Conservation (phyloP, 768 basidiomycete species). For the Agaricus subrufescens region DNA sequence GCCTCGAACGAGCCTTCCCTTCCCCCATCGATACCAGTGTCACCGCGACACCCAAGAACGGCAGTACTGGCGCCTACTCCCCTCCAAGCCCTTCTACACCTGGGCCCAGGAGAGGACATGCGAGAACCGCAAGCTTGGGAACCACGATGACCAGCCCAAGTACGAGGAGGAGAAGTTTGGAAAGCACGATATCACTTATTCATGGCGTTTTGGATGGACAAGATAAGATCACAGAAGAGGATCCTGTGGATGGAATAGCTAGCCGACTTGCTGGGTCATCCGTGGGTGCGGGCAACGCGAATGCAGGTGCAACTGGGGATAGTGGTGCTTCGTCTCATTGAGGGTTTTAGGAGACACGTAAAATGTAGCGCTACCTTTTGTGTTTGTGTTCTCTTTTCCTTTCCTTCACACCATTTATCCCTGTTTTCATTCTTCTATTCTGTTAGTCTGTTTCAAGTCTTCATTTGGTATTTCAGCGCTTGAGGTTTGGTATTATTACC, state of each 20-base stretch:
- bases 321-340: not conserved
- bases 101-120: conserved; percentile 68
- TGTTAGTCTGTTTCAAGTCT: not conserved
- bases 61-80: conserved; percentile 23
- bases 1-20: conserved; percentile 31
- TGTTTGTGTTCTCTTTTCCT: not conserved
- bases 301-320: not conserved
- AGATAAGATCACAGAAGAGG: conserved; percentile 33
- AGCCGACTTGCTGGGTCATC: conserved; percentile 31
- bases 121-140: conserved; percentile 78
- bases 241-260: conserved; percentile 29
- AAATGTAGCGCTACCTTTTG: not conserved
- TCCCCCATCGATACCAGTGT: conserved; percentile 14
- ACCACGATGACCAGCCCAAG: conserved; percentile 96
- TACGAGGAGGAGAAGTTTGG: conserved; percentile 85
- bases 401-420: not conserved
- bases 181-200: conserved; percentile 94
- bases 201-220: conserved; percentile 88
- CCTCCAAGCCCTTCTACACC: conserved; percentile 34
- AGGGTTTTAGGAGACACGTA: not conserved
- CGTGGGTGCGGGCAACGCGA: conserved; percentile 11
- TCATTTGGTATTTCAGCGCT: not conserved
- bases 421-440: not conserved
- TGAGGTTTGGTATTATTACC: conserved; percentile 4
- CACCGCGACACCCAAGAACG: conserved; percentile 17